Conservation (phyloP, 345 rosid species). For the Eucalyptus viminalis region DNA sequence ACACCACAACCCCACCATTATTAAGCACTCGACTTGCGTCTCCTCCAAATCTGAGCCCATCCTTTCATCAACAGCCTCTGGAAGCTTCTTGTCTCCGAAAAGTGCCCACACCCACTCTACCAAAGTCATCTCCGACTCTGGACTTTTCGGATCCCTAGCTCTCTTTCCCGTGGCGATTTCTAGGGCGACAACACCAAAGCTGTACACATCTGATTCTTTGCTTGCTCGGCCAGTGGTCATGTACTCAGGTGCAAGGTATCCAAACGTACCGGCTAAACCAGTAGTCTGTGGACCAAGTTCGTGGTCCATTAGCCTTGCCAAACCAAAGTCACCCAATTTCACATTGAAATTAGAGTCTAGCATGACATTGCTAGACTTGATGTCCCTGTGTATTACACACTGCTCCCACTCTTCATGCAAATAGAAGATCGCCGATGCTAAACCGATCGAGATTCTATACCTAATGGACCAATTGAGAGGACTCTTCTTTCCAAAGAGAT, state of each 20-base stretch:
- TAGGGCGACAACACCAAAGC: slow-evolving; percentile 28
- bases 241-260: slow-evolving; percentile 51
- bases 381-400: slow-evolving; percentile 47
- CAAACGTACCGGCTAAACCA: slow-evolving; percentile 44
- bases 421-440: slow-evolving; percentile 44
- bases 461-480: slow-evolving; percentile 29
- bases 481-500: slow-evolving; percentile 23
- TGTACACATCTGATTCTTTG: slow-evolving; percentile 33
- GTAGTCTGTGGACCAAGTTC: slow-evolving; percentile 32
- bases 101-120: slow-evolving; percentile 45
- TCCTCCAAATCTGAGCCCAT: slow-evolving; percentile 13
- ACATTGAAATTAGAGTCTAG: slow-evolving; percentile 40
- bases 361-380: slow-evolving; percentile 54
- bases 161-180: slow-evolving; percentile 31
- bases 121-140: slow-evolving; percentile 3
- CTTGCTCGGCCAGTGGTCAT: slow-evolving; percentile 33
- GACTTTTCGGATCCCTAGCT: slow-evolving; percentile 4
- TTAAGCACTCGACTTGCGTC: slow-evolving; percentile 18
- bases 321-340: slow-evolving; percentile 55
- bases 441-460: slow-evolving; percentile 22
- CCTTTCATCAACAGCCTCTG: slow-evolving; percentile 18
- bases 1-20: slow-evolving; percentile 53
- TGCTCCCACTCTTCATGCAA: slow-evolving; percentile 65
- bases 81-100: slow-evolving; percentile 12
- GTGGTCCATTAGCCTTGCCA: slow-evolving; percentile 43